These are phyloP conservation scores for Pseudocercospora fuligena DNA, from an alignment of 2,329 filamentous ascomycete species.

Conservation along the genomic window DNA sequence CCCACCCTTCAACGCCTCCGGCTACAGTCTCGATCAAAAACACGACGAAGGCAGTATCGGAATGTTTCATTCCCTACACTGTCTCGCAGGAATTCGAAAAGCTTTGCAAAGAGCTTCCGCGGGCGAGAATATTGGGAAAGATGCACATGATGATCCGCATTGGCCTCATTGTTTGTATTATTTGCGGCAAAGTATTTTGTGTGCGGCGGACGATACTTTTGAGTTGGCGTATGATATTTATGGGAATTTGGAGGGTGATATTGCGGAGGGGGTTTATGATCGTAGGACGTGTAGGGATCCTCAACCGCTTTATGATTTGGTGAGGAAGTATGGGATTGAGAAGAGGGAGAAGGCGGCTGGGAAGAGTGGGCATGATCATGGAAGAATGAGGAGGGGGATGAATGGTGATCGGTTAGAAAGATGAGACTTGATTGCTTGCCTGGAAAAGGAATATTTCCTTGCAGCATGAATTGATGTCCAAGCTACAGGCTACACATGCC, in stretches of 20 bases:
- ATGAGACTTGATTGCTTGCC: neutral
- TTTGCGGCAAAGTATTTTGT: constrained; percentile 14
- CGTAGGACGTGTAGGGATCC: neutral
- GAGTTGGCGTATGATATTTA: constrained; percentile 5
- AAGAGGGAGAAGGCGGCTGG: neutral
- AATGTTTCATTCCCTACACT: constrained; percentile 21
- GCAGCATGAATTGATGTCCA: no score
- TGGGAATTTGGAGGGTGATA: constrained; percentile 5
- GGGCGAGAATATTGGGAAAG: constrained; percentile 14
- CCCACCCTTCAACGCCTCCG: constrained; percentile 16
- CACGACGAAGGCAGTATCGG: constrained; percentile 17
- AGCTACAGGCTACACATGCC: no score
- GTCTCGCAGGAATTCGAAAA: constrained; percentile 16
- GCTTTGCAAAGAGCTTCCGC: constrained; percentile 16
- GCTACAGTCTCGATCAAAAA: constrained; percentile 10
- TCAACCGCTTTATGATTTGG: constrained; percentile 5
- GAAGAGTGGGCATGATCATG: neutral
- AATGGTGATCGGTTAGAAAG: neutral
- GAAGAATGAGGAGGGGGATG: neutral
- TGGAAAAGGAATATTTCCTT: no score
- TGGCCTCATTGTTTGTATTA: constrained; percentile 21
- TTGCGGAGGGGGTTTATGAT: constrained; percentile 1
- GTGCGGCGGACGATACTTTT: constrained; percentile 20
- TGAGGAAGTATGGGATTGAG: neutral
- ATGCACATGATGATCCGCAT: constrained; percentile 16